Base-by-base conservation (phyloP, 2,329 filamentous ascomycete species). In the Phaeosphaeriaceae sp. region DNA sequence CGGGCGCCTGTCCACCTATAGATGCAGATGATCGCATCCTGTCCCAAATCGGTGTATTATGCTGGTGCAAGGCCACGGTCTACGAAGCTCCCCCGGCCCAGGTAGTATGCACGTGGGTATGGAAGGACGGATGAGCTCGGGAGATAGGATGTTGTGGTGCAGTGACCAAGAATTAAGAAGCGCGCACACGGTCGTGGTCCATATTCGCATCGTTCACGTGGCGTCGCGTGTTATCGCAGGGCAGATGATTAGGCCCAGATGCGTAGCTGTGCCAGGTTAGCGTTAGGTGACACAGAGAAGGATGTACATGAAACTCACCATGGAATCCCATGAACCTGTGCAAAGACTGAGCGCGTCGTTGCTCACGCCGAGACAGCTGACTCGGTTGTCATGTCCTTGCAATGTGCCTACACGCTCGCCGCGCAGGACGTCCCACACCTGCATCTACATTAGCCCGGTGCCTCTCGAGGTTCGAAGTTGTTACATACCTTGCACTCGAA, bases 311-410 rank as follows among this genome's bases (percentile, higher is more conserved):
- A 66, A 55, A 86, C 92, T 83, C 87, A 98, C 95, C 85, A 97
- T 86, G 74, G 95, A 97, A 83, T 99, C 95, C 95, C 95, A 99
- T 69, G 95, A 99, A 79, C 95, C 95, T 75, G 95, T 99, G 87
- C 95, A 98, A 83, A 99, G 85, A 84, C 94, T 98, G 83, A 98
- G 97, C 63, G 94, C 95, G 77, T 99, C 95, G 79, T 98, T 98
- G 85, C 94, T 98, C 71, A 99, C 95, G 68, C 95, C 95, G 76
- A 99, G 84, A 81, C 95, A 99, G 87, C 94, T 98, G 78, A 99
- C 95, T 69, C 95, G 91, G 84, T 99, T 99, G 82, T 98, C 94
- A 80, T 99, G 95, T 72, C 95, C 95, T 73, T 96, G 94, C 59
- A 99, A 86, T 55, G 93, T 97, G 76, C 95, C 95, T 66, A 99